Evolutionary conservation across 257 asterid species (phyloP).

Genomic region (Pogostemon cablin): DNA sequence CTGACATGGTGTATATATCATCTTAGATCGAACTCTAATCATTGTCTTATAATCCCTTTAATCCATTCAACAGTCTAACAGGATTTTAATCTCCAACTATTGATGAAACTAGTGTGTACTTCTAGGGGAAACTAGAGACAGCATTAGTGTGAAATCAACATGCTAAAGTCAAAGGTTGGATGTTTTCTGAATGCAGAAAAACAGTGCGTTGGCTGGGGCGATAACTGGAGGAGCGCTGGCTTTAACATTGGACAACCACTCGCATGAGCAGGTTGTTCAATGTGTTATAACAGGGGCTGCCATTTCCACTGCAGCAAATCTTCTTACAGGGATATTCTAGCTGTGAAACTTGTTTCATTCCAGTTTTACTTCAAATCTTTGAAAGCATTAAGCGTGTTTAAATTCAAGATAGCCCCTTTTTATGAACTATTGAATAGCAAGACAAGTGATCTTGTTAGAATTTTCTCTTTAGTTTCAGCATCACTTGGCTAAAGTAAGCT

Average conservation of each 20-base stretch:
- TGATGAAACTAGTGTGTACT: too few relatives aligned
- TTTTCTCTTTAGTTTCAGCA: not conserved
- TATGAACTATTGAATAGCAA: not conserved
- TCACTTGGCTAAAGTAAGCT: too few relatives aligned
- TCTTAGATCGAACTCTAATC: not conserved
- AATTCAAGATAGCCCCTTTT: not conserved
- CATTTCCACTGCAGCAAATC: conserved; percentile 79
- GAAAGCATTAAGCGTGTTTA: not conserved
- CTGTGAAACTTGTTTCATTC: not conserved
- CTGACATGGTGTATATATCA: not conserved
- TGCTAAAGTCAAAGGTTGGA: not conserved
- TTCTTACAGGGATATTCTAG: conserved; percentile 76
- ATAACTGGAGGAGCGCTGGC: conserved; percentile 79
- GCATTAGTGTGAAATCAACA: not conserved
- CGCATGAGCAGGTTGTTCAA: conserved; percentile 78
- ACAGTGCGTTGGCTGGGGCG: conserved; percentile 80
- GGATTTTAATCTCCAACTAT: too few relatives aligned
- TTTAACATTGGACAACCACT: conserved; percentile 52
- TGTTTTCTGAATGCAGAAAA: conserved; percentile 52
- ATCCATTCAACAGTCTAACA: too few relatives aligned
- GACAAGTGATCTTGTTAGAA: not conserved
- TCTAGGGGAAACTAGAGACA: too few relatives aligned
- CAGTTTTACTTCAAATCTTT: not conserved
- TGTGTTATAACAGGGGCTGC: conserved; percentile 86
- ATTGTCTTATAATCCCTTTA: not conserved